Base-by-base conservation (phyloP, 306 rosid genomes). In the Bauhinia variegata region DNA sequence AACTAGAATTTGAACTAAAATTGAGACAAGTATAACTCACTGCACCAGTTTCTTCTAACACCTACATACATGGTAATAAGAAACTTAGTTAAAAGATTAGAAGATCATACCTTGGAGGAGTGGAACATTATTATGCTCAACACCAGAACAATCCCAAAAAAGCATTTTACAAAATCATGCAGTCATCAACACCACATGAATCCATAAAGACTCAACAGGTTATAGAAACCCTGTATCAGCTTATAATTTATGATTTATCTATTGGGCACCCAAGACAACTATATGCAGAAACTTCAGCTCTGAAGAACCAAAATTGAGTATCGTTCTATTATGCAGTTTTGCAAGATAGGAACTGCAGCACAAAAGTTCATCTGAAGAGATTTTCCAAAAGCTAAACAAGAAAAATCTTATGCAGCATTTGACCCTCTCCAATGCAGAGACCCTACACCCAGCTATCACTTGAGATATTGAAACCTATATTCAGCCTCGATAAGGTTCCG, bases 371-470 rank as follows among this genome's bases (percentile, higher is more conserved):
- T 38, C 16, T 31, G 41, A 39, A 37, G 30, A 44, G n/a, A 19
- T 11, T n/a, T 11, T 28, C 30, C 6, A 3, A 11, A 57, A 70
- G 64, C 18, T 38, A 8, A 38, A 9, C 38, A 12, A 12, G 46
- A 71, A 10, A 5, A 34, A 75, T 33, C 46, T 15, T 14, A 7
- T 71, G 46, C 54, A 11, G 65, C 23, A 75, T 23, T 60, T 44
- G 39, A 54, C 30, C 69, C 66, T 37, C 13, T 50, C 44, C 54
- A 11, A 8, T 44, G 19, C 46, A 47, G 19, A 47, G 19, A 54
- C 2, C 60, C 30, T 49, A 12, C 49, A 30, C 41, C 53, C 47
- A n/a, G 28, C 69, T 52, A 60, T 43, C 50, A 32, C 30, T 14
- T 17, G 32, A 57, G 54, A 78, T 33, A 39, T 49, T 61, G 60